These are phyloP conservation scores for Pistacia atlantica DNA, from an alignment of 345 rosid genomes.

Conservation along the genomic window DNA sequence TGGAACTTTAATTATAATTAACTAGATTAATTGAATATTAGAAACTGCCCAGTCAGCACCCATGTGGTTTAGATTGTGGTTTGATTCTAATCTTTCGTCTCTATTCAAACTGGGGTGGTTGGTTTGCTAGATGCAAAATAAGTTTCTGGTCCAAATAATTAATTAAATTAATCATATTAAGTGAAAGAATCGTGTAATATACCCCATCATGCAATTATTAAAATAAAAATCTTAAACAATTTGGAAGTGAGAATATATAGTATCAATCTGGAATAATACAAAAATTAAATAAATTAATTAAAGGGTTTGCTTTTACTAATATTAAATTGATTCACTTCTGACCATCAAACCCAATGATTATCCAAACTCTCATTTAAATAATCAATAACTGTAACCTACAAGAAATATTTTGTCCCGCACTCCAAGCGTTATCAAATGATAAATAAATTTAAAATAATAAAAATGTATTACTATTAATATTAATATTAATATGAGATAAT, in stretches of 20 bases:
- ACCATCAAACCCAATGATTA: not conserved
- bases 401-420: not conserved
- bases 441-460: too few species aligned
- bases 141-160: too few species aligned
- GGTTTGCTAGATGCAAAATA: too few species aligned
- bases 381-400: not conserved
- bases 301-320: not conserved
- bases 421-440: too few species aligned
- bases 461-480: too few species aligned
- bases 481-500: not conserved
- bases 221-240: not conserved
- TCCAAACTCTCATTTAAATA: slow-evolving; percentile 6
- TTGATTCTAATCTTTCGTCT: slow-evolving; percentile 6
- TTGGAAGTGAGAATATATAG: not conserved
- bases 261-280: not conserved
- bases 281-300: not conserved
- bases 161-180: too few species aligned
- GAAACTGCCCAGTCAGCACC: not conserved
- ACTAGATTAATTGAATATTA: not conserved
- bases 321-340: slow-evolving; percentile 8
- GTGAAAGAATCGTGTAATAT: not conserved
- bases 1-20: not conserved
- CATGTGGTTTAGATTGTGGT: slow-evolving; percentile 14
- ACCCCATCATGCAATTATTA: not conserved
- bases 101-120: not conserved